These are phyloP conservation scores for Parachaetomium inaequale DNA, from an alignment of 495 filamentous ascomycete genomes.

Conservation along the genomic window DNA sequence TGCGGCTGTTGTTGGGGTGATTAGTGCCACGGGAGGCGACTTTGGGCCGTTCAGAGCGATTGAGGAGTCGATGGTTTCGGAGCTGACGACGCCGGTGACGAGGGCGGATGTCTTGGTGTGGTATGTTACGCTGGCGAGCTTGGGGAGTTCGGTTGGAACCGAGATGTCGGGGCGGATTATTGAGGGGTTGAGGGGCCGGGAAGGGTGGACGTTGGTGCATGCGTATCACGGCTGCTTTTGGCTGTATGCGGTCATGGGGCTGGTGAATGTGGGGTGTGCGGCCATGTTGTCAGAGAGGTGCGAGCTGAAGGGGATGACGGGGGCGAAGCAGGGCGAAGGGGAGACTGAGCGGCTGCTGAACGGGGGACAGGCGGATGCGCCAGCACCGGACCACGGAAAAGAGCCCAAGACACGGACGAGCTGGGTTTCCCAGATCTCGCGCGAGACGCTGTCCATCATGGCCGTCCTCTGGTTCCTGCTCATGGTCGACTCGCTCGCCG, in stretches of 20 bases:
- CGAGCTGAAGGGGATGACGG: conserved; percentile 28
- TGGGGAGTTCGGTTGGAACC: conserved; percentile 33
- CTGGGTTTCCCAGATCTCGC: conserved; percentile 52
- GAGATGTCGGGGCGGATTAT: conserved; percentile 40
- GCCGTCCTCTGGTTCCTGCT: conserved; percentile 71
- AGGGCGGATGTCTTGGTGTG: conserved; percentile 78
- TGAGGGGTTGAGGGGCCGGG: conserved; percentile 29
- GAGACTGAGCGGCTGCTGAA: conserved; percentile 19
- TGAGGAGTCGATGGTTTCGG: conserved; percentile 74
- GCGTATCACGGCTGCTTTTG: conserved; percentile 43
- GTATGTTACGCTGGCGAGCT: conserved; percentile 58
- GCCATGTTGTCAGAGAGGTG: conserved; percentile 34
- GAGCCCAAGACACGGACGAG: conserved; percentile 8
- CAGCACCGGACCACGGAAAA: background rate
- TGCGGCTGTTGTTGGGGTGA: conserved; percentile 77
- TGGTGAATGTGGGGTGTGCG: conserved; percentile 33
- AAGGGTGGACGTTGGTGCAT: conserved; percentile 34
- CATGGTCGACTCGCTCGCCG: conserved; percentile 72
- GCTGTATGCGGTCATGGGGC: conserved; percentile 37
- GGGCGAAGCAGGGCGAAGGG: background rate
- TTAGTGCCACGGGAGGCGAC: conserved; percentile 74
- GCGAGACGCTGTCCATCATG: conserved; percentile 57
- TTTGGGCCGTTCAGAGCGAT: conserved; percentile 82
- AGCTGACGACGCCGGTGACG: conserved; percentile 59
- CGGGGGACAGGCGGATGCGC: background rate